These are phyloP conservation scores for Zymoseptoria crescenta DNA, from an alignment of 2,329 filamentous ascomycete genomes.

Conservation along the genomic window DNA sequence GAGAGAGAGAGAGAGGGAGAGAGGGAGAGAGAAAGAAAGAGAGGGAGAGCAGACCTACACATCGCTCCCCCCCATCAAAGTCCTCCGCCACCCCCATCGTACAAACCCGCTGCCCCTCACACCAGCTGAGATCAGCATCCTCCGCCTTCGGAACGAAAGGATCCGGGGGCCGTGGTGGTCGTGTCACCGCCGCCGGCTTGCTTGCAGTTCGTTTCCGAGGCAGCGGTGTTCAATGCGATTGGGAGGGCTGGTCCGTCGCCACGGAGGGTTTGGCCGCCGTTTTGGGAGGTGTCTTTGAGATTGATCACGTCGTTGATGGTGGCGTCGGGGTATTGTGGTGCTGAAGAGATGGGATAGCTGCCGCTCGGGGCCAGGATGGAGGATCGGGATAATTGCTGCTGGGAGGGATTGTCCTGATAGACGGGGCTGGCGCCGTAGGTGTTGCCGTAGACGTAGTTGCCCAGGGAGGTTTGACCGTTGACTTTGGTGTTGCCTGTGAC, in stretches of 20 bases:
- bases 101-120: constrained; percentile 17
- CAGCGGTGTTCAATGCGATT: constrained; percentile 13
- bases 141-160: constrained; percentile 23
- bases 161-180: not conserved
- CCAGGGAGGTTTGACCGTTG: not conserved
- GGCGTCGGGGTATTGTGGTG: constrained; percentile 4
- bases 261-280: constrained; percentile 17
- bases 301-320: constrained; percentile 10
- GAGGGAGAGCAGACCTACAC: too few species aligned
- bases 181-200: constrained; percentile 26
- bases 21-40: too few species aligned
- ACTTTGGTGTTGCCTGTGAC: constrained; percentile 3
- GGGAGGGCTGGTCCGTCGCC: constrained; percentile 26
- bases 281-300: constrained; percentile 7
- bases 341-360: constrained; percentile 2
- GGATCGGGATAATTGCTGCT: not conserved
- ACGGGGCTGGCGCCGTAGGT: constrained; percentile 10
- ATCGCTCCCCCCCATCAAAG: constrained; percentile 26
- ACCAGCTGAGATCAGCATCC: constrained; percentile 23
- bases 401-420: constrained; percentile 6
- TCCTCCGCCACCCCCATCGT: constrained; percentile 20
- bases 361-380: not conserved
- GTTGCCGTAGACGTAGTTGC: constrained; percentile 13
- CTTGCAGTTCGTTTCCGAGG: constrained; percentile 40
- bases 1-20: too few species aligned